These are phyloP conservation scores for Microsporum ferrugineum DNA, from an alignment of 2,329 filamentous ascomycete species.

Conservation along the genomic window DNA sequence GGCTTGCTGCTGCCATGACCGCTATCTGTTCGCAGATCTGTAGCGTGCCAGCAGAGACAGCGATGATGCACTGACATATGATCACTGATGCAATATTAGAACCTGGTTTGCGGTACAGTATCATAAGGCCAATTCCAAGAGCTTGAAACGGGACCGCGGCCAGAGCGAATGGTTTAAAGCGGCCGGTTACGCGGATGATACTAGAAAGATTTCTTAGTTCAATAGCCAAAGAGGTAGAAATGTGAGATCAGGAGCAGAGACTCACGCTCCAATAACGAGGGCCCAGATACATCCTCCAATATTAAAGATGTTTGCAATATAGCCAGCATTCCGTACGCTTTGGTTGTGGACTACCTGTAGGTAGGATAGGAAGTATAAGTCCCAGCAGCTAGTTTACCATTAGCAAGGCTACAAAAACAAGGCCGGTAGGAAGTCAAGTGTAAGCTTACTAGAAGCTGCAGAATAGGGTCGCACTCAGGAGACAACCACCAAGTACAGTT, in stretches of 20 bases:
- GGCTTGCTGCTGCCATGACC: constrained; percentile 42
- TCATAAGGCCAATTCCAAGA: constrained; percentile 42
- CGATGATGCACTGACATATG: constrained; percentile 44
- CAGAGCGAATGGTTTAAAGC: constrained; percentile 40
- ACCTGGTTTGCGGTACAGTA: constrained; percentile 40
- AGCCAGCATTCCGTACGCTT: constrained; percentile 31
- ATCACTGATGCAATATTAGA: constrained; percentile 38
- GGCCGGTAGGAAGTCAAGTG: neutral
- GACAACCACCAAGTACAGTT: constrained; percentile 41
- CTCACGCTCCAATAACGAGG: constrained; percentile 34
- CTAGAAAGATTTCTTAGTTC: neutral
- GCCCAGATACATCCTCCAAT: constrained; percentile 40
- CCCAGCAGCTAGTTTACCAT: constrained; percentile 32
- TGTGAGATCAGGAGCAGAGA: neutral
- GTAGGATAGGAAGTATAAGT: constrained; percentile 42
- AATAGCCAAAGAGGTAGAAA: neutral
- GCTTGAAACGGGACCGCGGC: constrained; percentile 40
- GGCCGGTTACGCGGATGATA: constrained; percentile 37
- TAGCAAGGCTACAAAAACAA: neutral
- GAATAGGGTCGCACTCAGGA: constrained; percentile 37
- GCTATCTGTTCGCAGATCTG: constrained; percentile 45
- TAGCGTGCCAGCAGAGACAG: constrained; percentile 40
- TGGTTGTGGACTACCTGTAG: constrained; percentile 42
- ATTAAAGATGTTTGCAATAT: constrained; percentile 39
- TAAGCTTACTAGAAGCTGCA: constrained; percentile 32